phyloP scores from a whole-genome alignment of 2,329 filamentous ascomycete genomes.

The Aspergillus neotritici region DNA sequence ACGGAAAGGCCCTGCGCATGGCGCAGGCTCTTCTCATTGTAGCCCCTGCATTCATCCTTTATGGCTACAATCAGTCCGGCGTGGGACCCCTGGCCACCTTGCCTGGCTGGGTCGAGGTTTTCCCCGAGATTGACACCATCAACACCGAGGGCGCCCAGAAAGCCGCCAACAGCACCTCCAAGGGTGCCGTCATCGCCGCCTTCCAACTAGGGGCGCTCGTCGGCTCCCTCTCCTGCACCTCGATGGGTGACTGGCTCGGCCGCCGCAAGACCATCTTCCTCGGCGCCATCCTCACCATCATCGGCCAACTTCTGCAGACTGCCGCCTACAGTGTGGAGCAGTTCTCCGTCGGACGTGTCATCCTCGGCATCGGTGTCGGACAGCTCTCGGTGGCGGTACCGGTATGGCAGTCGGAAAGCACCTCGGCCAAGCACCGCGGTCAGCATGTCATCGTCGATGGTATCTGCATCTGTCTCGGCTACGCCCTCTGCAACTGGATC shows the following conservation, averaged over 20 bases:
- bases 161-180: slow-evolving; percentile 19
- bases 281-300: slow-evolving; percentile 29
- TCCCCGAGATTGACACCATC: slow-evolving; percentile 51
- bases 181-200: slow-evolving; percentile 23
- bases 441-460: slow-evolving; percentile 46
- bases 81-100: slow-evolving; percentile 19
- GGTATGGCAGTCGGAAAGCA: slow-evolving; percentile 47
- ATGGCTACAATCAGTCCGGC: slow-evolving; percentile 25
- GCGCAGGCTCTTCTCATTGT: slow-evolving; percentile 19
- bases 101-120: slow-evolving; percentile 38
- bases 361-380: slow-evolving; percentile 46
- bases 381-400: slow-evolving; percentile 46
- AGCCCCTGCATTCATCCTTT: slow-evolving; percentile 21
- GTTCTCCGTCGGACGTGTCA: slow-evolving; percentile 44
- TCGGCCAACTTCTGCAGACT: slow-evolving; percentile 36
- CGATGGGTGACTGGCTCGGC: slow-evolving; percentile 44
- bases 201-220: slow-evolving; percentile 19
- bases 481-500: slow-evolving; percentile 37
- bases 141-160: slow-evolving; percentile 19
- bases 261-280: slow-evolving; percentile 44
- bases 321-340: slow-evolving; percentile 41
- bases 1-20: slow-evolving; percentile 11
- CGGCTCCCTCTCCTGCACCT: slow-evolving; percentile 16
- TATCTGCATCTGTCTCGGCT: slow-evolving; percentile 37
- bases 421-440: slow-evolving; percentile 43